These are phyloP conservation scores for Mangifera indica DNA, from an alignment of 345 rosid genomes.

Conservation along the genomic window DNA sequence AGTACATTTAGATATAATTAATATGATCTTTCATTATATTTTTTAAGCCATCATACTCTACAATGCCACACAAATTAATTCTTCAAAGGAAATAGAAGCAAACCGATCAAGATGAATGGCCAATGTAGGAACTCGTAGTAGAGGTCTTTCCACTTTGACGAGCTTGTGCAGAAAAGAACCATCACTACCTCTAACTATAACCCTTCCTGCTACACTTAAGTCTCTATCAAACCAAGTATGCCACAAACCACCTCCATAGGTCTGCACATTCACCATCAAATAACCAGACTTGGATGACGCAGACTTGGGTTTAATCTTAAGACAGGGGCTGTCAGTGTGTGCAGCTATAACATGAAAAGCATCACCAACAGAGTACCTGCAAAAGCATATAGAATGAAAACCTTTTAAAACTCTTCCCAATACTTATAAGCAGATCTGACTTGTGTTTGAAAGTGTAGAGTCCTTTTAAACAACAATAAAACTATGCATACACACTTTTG, in stretches of 20 bases:
- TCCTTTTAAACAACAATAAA: too few species aligned
- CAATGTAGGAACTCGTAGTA: slow-evolving; percentile 81
- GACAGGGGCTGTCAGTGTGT: slow-evolving; percentile 95
- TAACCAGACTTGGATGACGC: slow-evolving; percentile 83
- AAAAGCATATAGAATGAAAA: slow-evolving; percentile 21
- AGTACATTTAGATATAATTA: too few species aligned
- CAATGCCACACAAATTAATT: too few species aligned
- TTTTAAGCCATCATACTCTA: too few species aligned
- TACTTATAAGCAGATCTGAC: neutral
- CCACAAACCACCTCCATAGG: slow-evolving; percentile 97
- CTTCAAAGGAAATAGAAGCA: slow-evolving; percentile 14
- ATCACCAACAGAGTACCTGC: slow-evolving; percentile 73
- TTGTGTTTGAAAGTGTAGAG: too few species aligned
- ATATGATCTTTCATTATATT: too few species aligned
- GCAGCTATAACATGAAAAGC: slow-evolving; percentile 94
- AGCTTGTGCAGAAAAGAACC: slow-evolving; percentile 78
- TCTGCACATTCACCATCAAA: slow-evolving; percentile 91
- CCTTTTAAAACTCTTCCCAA: slow-evolving; percentile 1
- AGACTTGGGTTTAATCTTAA: slow-evolving; percentile 88
- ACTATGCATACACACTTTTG: too few species aligned
- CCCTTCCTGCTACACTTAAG: slow-evolving; percentile 94
- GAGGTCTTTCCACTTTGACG: slow-evolving; percentile 78
- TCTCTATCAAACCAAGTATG: slow-evolving; percentile 99
- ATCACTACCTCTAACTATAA: slow-evolving; percentile 60
- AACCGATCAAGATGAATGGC: slow-evolving; percentile 96